Conservation (phyloP, 2,329 filamentous ascomycete genomes). For the Basipetospora chlamydospora region DNA sequence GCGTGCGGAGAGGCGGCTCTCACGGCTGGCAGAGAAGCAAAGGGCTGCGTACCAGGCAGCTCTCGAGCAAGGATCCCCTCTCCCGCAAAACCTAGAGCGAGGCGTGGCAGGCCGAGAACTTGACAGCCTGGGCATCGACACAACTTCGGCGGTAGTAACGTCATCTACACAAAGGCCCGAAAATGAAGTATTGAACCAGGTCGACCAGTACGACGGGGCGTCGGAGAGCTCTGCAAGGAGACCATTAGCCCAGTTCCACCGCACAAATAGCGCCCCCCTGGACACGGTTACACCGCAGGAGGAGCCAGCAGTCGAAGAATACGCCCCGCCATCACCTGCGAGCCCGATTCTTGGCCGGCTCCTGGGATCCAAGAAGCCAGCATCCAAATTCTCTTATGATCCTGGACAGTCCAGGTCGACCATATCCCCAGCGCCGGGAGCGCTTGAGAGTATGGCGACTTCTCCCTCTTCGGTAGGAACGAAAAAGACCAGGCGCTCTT, state of each 20-base stretch:
- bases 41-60: constrained; percentile 42
- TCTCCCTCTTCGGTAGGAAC: neutral
- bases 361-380: neutral
- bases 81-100: constrained; percentile 39
- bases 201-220: too few relatives aligned
- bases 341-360: neutral
- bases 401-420: constrained; percentile 4
- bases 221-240: too few relatives aligned
- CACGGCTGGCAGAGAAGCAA: constrained; percentile 53
- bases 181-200: constrained; percentile 12
- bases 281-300: constrained; percentile 7
- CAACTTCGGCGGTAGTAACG: constrained; percentile 38
- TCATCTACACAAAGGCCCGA: constrained; percentile 32
- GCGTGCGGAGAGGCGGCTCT: constrained; percentile 48
- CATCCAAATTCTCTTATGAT: constrained; percentile 1
- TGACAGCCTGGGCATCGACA: constrained; percentile 41
- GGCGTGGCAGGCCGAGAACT: constrained; percentile 14
- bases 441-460: neutral
- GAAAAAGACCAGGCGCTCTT: constrained; percentile 28
- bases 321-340: neutral
- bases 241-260: constrained; percentile 16
- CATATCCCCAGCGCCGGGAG: constrained; percentile 1
- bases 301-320: constrained; percentile 1
- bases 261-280: constrained; percentile 13
- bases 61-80: constrained; percentile 31